Base-by-base conservation (phyloP, 23 red algal genomes). In the Cyanidioschyzon merolae region DNA sequence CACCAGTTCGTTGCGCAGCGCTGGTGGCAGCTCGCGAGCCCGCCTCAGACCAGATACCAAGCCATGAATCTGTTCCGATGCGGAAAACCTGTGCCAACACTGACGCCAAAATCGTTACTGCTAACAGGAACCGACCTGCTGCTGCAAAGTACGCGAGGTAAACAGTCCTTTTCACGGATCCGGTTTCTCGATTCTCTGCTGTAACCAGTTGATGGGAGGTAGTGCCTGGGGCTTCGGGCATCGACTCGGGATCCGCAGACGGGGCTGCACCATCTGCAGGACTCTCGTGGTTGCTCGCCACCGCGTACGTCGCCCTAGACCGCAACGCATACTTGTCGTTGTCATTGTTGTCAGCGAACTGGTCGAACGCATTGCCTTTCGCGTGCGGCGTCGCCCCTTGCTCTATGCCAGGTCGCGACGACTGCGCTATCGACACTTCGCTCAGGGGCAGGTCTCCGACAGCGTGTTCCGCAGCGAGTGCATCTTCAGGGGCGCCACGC, bases 1-100 rank as follows among this genome's bases (percentile, higher is more conserved):
- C n/a, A n/a, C n/a, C n/a, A n/a, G n/a, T n/a, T 21, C 45, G 45
- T 54, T 21, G 12, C 21, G 45, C 12, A 15, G 45, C 21, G 12
- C 21, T 7, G 12, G 7, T 7, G 21, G 21, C 12, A 54, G 45
- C 45, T 15, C 45, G 45, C 21, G 7, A 21, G 21, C 45, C 21
- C 21, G 45, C 45, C 7, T 85, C 39, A 17, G 77, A 77, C 85
- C 85, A 88, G 17, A 40, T 37, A 27, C 75, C 38, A 17, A 88
- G 37, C 85, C 85, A 88, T 24, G 74, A 76, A 74, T 88, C 85
- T 3, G 68, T 74, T 25, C 36, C 40, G 2, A 88, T 40, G 2
- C 67, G 77, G 27, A 79, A 25, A 45, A 39, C 76, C 36, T 80
- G 76, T 16, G 58, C 75, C 74, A 67, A 1, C 34, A 38, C 39